phyloP scores from a whole-genome alignment of 257 asterid genomes.

The Capsicum baccatum region DNA sequence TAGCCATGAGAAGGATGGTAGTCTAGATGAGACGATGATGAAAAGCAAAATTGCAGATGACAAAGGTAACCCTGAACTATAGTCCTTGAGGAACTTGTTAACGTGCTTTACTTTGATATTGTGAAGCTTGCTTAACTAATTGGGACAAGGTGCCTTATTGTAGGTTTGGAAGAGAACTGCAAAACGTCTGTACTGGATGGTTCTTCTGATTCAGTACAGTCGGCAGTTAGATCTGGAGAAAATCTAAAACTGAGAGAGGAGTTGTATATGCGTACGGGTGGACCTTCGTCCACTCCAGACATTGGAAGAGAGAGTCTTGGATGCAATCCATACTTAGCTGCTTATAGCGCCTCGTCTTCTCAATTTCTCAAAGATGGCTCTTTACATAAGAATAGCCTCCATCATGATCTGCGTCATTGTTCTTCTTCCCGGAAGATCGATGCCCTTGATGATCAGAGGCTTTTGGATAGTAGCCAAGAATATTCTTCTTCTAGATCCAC shows the following conservation, averaged over 20 bases:
- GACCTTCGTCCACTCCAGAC: conserved; percentile 33
- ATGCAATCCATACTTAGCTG: conserved; percentile 40
- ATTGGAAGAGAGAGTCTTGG: conserved; percentile 40
- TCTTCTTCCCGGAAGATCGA: conserved; percentile 52
- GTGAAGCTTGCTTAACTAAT: conserved; percentile 29
- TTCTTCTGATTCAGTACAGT: conserved; percentile 53
- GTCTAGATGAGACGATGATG: conserved; percentile 44
- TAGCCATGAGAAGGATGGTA: conserved; percentile 43
- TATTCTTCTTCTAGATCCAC: conserved; percentile 49
- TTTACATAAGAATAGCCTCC: conserved; percentile 43
- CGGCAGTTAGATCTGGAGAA: conserved; percentile 50
- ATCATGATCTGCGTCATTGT: conserved; percentile 42
- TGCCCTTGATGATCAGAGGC: conserved; percentile 43
- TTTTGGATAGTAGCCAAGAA: conserved; percentile 44
- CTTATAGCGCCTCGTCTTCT: conserved; percentile 36
- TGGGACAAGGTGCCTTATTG: conserved; percentile 28
- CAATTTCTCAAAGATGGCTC: conserved; percentile 47
- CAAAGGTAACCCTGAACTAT: conserved; percentile 55
- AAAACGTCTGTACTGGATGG: conserved; percentile 30
- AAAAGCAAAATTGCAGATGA: conserved; percentile 41
- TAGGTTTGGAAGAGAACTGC: conserved; percentile 35
- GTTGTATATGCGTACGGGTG: conserved; percentile 37
- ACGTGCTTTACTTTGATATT: conserved; percentile 20
- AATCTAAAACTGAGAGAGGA: conserved; percentile 41
- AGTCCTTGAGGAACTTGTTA: conserved; percentile 32